Evolutionary conservation across 805 yeast species (phyloP), one percentile per base, ranked within the genome.

Genomic region (Jamesozyma hellenica): DNA sequence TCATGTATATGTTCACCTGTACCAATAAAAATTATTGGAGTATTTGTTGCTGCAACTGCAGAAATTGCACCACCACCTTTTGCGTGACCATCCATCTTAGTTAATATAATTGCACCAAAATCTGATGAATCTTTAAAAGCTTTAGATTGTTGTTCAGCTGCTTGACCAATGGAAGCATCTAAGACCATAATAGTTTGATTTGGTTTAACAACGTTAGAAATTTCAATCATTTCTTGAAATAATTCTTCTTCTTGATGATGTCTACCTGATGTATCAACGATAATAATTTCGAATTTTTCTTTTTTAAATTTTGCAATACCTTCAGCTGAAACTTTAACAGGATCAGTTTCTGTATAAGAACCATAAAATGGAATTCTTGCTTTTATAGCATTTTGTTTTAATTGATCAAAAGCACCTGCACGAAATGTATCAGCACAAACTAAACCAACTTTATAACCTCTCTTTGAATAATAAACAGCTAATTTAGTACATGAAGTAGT

Each of bases 51-150:
- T 2, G 98, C 98, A 40, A 90, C 96, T 0, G 98, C 98, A 30
- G 96, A 86, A 40, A 90, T 88, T 25, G 98, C 98, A 70, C 98
- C 98, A 66, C 98, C 98, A 61, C 98, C 98, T 65, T 83, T 90
- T 29, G 97, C 98, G 55, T 92, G 96, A 38, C 97, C 97, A 64
- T 90, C 98, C 94, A 90, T 79, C 61, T 90, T 90, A 17, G 98
- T 90, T 56, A 90, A 71, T 43, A 90, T 82, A 47, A 90, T 90
- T 19, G 96, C 87, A 52, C 98, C 98, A 56, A 92, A 92, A 56
- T 90, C 79, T 4, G 96, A 71, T 26, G 88, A 76, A 38, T 88
- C 95, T 62, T 90, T 92, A 67, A 90, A 90, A 0, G 98, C 98
- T 54, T 73, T 74, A 4, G 95, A 85, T 64, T 90, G 98, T 7